Percentiles rank a stretch among this genome's conserved stretches.
phyloP scores from a whole-genome alignment of 75 land plant species.

The Cryptomeria japonica region DNA sequence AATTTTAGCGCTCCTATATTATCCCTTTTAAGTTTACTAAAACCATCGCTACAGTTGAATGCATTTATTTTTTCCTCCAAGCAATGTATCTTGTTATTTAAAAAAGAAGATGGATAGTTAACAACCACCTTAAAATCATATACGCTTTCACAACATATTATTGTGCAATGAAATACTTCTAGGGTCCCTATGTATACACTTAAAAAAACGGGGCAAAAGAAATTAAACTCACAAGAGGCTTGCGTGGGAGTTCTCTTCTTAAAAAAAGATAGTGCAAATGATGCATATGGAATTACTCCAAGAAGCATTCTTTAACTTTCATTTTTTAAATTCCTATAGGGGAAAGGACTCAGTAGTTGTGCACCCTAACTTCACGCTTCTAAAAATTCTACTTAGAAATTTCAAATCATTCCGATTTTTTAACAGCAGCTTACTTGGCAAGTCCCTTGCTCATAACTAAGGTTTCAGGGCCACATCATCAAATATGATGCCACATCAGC shows the following conservation, averaged over 20 bases:
- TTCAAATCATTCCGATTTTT: no score
- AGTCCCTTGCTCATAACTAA: no score
- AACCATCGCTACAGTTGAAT: background rate
- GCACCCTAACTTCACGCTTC: no score
- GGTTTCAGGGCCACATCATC: no score
- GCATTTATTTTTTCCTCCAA: background rate
- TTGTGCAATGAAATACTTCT: background rate
- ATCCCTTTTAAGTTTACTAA: background rate
- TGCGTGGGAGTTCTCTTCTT: background rate
- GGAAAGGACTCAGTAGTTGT: no score
- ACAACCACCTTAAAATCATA: background rate
- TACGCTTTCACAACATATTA: background rate
- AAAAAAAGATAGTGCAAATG: background rate
- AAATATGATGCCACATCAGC: no score
- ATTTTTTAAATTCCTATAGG: background rate
- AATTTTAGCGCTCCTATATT: background rate
- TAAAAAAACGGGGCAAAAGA: background rate
- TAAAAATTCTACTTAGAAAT: no score
- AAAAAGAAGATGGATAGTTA: background rate
- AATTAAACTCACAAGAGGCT: background rate
- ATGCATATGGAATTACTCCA: background rate
- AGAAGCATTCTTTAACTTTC: background rate
- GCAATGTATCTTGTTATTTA: background rate
- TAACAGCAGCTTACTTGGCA: no score
- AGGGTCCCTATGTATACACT: background rate